Conservation (phyloP, 2,329 filamentous ascomycete genomes). For the Samsoniella hepiali region DNA sequence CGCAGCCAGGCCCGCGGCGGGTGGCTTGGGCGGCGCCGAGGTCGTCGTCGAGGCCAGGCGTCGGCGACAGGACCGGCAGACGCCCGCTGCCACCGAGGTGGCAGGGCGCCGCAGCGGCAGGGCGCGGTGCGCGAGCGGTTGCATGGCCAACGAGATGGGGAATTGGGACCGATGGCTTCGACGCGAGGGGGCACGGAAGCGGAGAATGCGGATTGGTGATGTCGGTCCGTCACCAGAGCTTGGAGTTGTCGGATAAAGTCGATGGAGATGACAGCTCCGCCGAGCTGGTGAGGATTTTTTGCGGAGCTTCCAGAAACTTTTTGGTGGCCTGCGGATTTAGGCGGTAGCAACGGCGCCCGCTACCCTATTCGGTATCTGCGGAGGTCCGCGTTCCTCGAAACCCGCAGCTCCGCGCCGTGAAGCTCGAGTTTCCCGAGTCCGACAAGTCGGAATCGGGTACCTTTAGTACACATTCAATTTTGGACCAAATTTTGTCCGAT, state of each 20-base stretch:
- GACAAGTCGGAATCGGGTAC: background rate
- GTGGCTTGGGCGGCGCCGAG: conserved; percentile 36
- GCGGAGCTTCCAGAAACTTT: background rate
- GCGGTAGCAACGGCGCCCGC: background rate
- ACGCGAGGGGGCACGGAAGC: background rate
- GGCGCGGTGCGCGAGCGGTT: conserved; percentile 26
- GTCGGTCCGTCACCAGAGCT: background rate
- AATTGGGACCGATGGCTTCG: background rate
- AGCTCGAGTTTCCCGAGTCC: background rate
- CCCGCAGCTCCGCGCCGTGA: background rate
- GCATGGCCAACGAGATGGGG: conserved; percentile 16
- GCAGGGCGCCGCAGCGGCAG: conserved; percentile 21
- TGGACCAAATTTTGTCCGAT: background rate
- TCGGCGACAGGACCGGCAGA: conserved; percentile 32
- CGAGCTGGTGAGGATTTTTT: background rate
- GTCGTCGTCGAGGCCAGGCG: conserved; percentile 28
- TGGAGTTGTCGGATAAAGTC: background rate
- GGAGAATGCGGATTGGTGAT: background rate
- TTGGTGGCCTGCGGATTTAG: conserved; percentile 9
- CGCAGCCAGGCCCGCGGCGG: conserved; percentile 45
- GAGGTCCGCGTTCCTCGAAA: background rate
- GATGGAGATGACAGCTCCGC: background rate
- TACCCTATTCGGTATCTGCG: background rate
- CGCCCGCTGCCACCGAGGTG: conserved; percentile 19
- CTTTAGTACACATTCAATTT: background rate